Percentiles rank a stretch among this genome's conserved stretches.
Evolutionary conservation across 129 eudicot genomes (phyloP).

Genomic region (Dittrichia graveolens): DNA sequence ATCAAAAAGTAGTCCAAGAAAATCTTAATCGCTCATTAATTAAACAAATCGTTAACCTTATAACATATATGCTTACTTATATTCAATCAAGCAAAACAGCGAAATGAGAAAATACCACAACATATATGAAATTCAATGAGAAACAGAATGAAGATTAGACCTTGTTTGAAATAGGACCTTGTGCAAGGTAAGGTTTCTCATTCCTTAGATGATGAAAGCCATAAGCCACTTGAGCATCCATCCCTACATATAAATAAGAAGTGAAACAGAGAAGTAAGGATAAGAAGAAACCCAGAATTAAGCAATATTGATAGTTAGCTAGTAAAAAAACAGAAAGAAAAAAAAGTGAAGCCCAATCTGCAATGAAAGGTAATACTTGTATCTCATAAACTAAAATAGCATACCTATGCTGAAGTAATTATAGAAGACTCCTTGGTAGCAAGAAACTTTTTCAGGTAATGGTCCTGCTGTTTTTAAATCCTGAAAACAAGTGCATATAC

Average conservation of each 20-base stretch:
- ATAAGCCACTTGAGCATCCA: slow-evolving; percentile 99
- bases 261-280: background rate
- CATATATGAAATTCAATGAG: background rate
- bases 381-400: slow-evolving; percentile 11
- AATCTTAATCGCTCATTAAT: background rate
- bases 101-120: background rate
- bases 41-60: slow-evolving; percentile 11
- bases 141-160: slow-evolving; percentile 32
- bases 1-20: slow-evolving; percentile 4
- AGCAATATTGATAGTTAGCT: background rate
- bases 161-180: slow-evolving; percentile 94
- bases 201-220: slow-evolving; percentile 90
- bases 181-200: slow-evolving; percentile 92
- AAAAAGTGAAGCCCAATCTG: background rate
- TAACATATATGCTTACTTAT: slow-evolving; percentile 20
- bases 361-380: background rate
- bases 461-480: slow-evolving; percentile 57
- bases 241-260: slow-evolving; percentile 52
- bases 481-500: slow-evolving; percentile 45
- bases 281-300: background rate
- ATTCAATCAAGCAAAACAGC: background rate
- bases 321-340: background rate
- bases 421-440: slow-evolving; percentile 88
- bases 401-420: slow-evolving; percentile 95
- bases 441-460: slow-evolving; percentile 64